Evolutionary conservation across 495 filamentous ascomycete species (phyloP), one percentile per base, ranked within the genome.

Genomic region (Lindgomyces ingoldianus): DNA sequence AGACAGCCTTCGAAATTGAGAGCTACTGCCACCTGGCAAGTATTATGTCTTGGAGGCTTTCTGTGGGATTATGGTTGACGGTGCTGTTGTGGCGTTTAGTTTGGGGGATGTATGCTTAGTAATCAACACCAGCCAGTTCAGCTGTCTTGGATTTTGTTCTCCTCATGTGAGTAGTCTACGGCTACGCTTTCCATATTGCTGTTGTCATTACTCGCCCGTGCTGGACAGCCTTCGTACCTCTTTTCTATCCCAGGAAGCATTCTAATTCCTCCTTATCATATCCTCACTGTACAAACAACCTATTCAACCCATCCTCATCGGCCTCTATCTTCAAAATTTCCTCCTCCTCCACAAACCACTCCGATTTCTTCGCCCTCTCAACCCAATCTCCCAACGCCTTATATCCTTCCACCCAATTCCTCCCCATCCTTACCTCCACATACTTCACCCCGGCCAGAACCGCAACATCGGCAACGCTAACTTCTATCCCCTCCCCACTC

Each of bases 311-410:
- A 14, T 27, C 30, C 30, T 58, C 12, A 52, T 64, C 62, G 22
- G 29, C 22, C 62, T 64, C 62, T 19, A 18, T 33, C 46, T 22
- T 51, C 33, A 29, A 18, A 24, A 57, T 30, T 18, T 51, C 53
- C 30, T 64, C 53, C 54, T n/a, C 51, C 19, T 25, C 39, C 16
- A 58, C 52, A 51, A 42, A 64, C 62, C 62, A 64, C 2, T 6
- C 19, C 45, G 49, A 27, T 21, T 22, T 25, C 53, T 58, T 64
- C 21, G 62, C 54, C 33, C 54, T 51, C 27, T 64, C 62, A 16
- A 42, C 50, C 62, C 62, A 64, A n/a, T 21, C 33, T 29, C 42
- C 29, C 25, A 64, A 21, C 50, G 42, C 62, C 26, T 46, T 53
- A 50, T 47, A 39, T 44, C 46, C 60, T 16, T 45, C 51, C 1